Percentiles rank a stretch among this genome's conserved stretches.
These are phyloP conservation scores for Cladosporium sp. DNA, from an alignment of 2,329 filamentous ascomycete species.

Conservation along the genomic window DNA sequence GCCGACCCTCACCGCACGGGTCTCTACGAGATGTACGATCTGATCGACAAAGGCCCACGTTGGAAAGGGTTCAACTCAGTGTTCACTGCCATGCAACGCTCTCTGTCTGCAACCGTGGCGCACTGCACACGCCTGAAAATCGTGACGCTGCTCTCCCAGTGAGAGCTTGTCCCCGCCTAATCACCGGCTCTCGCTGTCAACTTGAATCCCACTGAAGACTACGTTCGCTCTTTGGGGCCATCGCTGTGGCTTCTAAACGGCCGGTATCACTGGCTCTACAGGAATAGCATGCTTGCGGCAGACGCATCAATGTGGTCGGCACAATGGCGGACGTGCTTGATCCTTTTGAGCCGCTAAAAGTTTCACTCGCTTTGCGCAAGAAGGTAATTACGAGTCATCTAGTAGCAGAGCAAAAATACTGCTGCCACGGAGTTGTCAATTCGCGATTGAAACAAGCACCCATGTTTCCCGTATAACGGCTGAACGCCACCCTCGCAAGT, in stretches of 20 bases:
- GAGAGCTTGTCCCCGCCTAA: not conserved
- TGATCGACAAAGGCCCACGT: conserved; percentile 3
- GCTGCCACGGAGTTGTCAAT: not conserved
- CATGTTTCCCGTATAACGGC: not conserved
- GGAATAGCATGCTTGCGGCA: not conserved
- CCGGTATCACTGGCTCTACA: not conserved
- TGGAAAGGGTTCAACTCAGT: not conserved
- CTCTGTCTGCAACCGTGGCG: conserved; percentile 15
- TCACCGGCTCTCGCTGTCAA: not conserved
- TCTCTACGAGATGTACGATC: conserved; percentile 3
- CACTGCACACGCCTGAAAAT: conserved; percentile 5
- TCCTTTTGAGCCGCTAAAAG: conserved; percentile 15
- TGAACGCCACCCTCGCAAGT: not conserved
- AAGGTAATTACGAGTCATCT: conserved; percentile 16
- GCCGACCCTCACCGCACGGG: conserved; percentile 13
- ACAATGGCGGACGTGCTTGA: conserved; percentile 6
- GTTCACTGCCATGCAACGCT: not conserved
- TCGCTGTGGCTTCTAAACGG: not conserved
- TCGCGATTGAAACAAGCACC: not conserved
- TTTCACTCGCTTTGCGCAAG: conserved; percentile 9
- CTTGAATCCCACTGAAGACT: not conserved
- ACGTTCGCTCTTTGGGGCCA: not conserved
- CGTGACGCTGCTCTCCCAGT: not conserved
- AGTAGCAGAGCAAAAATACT: not conserved
- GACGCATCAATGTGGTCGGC: not conserved